Evolutionary conservation across 371 early-diverging fungal genomes (phyloP), one percentile per base, ranked within the genome.

Genomic region (Funneliformis caledonium): DNA sequence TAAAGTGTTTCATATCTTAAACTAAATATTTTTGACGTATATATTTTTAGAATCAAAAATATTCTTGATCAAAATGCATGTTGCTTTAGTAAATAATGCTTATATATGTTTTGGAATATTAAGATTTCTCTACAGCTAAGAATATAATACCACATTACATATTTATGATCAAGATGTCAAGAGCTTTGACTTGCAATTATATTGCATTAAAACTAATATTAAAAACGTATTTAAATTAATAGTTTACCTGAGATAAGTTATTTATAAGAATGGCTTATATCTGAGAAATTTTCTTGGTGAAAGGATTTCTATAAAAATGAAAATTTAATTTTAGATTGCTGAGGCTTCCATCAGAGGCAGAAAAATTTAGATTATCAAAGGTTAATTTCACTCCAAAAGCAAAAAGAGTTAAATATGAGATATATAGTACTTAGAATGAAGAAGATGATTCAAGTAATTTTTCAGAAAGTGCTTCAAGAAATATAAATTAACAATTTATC

Each of bases 191-290:
- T 11, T 48, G 48, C n/a, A n/a, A n/a, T n/a, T n/a, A n/a, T 11
- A 48, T 48, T 48, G 12, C 9, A 12, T 48, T 48, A 48, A 48
- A 48, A 48, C 12, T 48, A 48, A 48, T 48, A 10, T 48, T 48
- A n/a, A 72, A 16, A 72, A 72, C 31, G 72, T 50, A 45, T 72
- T 50, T 7, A 72, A n/a, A n/a, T n/a, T n/a, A n/a, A n/a, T n/a
- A n/a, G n/a, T n/a, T 22, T 72, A 72, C 31, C 52, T 72, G 31
- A 72, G 72, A n/a, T 31, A 72, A 31, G n/a, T 72, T 72, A 22
- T 72, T 47, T 72, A 31, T 50, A 50, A 45, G 72, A 50, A 72
- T 72, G 72, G 72, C 10, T 14, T 47, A 31, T 45, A 45, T 22
- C 16, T 72, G 26, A 45, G 22, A 48, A 72, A 72, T 50, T 22